Conservation (phyloP, 2,329 filamentous ascomycete species). For the Dothistroma septosporum region DNA sequence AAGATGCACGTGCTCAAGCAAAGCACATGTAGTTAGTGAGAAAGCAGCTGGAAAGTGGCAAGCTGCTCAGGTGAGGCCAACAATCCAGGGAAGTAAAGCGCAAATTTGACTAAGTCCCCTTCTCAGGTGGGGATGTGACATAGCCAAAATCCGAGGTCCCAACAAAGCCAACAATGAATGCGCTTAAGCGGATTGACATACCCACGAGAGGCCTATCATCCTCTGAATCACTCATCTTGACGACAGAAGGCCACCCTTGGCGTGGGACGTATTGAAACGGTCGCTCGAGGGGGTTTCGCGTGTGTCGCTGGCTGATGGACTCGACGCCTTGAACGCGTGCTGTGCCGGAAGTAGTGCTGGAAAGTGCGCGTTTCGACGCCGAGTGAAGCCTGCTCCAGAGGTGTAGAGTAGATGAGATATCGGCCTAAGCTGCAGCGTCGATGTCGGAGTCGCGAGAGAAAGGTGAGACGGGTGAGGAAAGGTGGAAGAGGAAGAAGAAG, state of each 20-base stretch:
- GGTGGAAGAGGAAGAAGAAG: constrained; percentile 4
- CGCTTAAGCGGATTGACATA: constrained; percentile 23
- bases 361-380: constrained; percentile 4
- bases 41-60: constrained; percentile 4
- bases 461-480: neutral
- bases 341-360: constrained; percentile 8
- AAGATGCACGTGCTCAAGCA: constrained; percentile 9
- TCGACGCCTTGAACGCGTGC: constrained; percentile 21
- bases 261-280: constrained; percentile 5
- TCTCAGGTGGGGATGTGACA: constrained; percentile 23
- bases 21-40: constrained; percentile 4
- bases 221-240: constrained; percentile 34
- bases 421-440: constrained; percentile 19
- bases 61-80: constrained; percentile 10
- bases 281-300: constrained; percentile 4
- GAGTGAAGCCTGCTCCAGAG: constrained; percentile 7
- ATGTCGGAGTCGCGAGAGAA: constrained; percentile 2
- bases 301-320: constrained; percentile 9
- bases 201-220: constrained; percentile 34
- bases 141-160: constrained; percentile 19
- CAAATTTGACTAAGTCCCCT: constrained; percentile 30
- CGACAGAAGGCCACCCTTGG: constrained; percentile 18
- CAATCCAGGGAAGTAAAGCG: constrained; percentile 2
- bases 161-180: constrained; percentile 9
- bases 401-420: constrained; percentile 11